phyloP scores from a whole-genome alignment of 192 early-diverging fungal genomes.

The Coemansia sp. region DNA sequence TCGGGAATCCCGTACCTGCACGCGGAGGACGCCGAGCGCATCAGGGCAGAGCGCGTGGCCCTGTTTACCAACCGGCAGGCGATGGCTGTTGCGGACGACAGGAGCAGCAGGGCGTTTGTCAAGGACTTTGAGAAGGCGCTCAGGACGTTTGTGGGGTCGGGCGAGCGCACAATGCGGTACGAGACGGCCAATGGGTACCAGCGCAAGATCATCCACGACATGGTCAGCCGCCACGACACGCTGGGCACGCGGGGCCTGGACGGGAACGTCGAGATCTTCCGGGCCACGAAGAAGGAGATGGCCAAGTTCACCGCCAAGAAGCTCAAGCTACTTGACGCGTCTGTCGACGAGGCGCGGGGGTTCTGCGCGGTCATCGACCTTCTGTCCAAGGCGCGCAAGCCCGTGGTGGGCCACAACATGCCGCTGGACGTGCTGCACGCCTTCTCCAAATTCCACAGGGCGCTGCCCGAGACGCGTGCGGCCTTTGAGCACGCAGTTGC shows the following conservation, averaged over 20 bases:
- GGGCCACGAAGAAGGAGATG: constrained; percentile 41
- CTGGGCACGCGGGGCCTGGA: constrained; percentile 38
- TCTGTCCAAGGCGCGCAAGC: constrained; percentile 67
- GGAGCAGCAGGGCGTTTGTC: constrained; percentile 18
- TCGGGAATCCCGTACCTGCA: constrained; percentile 73
- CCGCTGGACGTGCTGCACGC: constrained; percentile 85
- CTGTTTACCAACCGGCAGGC: constrained; percentile 27
- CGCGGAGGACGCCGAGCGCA: constrained; percentile 16
- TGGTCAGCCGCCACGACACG: constrained; percentile 56
- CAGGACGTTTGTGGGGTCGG: constrained; percentile 15
- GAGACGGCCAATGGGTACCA: constrained; percentile 63
- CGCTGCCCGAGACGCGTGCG: constrained; percentile 63
- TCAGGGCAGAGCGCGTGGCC: constrained; percentile 20
- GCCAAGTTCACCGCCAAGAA: constrained; percentile 18
- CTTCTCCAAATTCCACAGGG: constrained; percentile 69
- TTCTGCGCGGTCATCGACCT: constrained; percentile 82
- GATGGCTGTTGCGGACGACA: constrained; percentile 16
- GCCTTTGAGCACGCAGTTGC: constrained; percentile 68
- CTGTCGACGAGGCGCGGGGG: constrained; percentile 58
- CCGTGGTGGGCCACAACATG: constrained; percentile 89
- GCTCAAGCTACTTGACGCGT: constrained; percentile 34
- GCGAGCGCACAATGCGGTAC: constrained; percentile 13
- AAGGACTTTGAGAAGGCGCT: constrained; percentile 22
- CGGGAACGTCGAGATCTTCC: constrained; percentile 46
- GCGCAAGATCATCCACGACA: constrained; percentile 75